Percentiles rank a stretch among this genome's conserved stretches.
Evolutionary conservation across 352 stramenopile species (phyloP).

Genomic region (Phytophthora sojae): DNA sequence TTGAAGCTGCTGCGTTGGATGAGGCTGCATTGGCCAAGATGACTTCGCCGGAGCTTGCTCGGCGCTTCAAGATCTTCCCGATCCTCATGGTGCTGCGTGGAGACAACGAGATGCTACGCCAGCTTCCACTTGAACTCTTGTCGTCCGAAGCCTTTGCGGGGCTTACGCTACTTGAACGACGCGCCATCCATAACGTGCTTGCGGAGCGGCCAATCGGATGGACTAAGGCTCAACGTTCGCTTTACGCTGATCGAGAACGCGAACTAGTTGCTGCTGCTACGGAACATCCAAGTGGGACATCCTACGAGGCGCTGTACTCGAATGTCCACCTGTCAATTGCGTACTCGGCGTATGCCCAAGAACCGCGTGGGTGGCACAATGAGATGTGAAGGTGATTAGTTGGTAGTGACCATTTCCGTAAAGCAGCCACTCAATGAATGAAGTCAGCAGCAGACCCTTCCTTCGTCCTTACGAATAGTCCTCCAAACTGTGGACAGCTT

Average conservation of each 20-base stretch:
- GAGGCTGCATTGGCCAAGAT: conserved; percentile 9
- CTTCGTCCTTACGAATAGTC: too few relatives aligned
- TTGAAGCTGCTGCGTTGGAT: conserved; percentile 15
- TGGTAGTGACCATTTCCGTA: not conserved
- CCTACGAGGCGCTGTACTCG: conserved; percentile 13
- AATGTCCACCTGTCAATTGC: not conserved
- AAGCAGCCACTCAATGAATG: too few relatives aligned
- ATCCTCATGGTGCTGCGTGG: conserved; percentile 22
- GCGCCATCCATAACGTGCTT: conserved; percentile 31
- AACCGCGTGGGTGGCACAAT: conserved; percentile 15
- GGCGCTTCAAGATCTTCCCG: conserved; percentile 20
- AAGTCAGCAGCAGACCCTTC: too few relatives aligned
- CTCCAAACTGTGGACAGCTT: too few relatives aligned
- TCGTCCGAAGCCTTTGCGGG: conserved; percentile 10
- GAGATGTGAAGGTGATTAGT: not conserved
- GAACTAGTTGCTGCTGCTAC: conserved; percentile 17
- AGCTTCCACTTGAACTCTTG: conserved; percentile 17
- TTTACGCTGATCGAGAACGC: conserved; percentile 20
- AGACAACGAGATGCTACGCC: conserved; percentile 9
- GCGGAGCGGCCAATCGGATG: conserved; percentile 13
- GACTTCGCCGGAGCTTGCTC: conserved; percentile 15
- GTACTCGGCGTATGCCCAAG: conserved; percentile 25
- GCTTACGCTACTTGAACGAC: conserved; percentile 23
- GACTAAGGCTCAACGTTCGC: conserved; percentile 6
- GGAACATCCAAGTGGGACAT: not conserved